A percentile compares a stretch with the other conserved stretches of the same genome.
phyloP scores from a whole-genome alignment of 2,329 filamentous ascomycete species.

The Alternaria triticina region DNA sequence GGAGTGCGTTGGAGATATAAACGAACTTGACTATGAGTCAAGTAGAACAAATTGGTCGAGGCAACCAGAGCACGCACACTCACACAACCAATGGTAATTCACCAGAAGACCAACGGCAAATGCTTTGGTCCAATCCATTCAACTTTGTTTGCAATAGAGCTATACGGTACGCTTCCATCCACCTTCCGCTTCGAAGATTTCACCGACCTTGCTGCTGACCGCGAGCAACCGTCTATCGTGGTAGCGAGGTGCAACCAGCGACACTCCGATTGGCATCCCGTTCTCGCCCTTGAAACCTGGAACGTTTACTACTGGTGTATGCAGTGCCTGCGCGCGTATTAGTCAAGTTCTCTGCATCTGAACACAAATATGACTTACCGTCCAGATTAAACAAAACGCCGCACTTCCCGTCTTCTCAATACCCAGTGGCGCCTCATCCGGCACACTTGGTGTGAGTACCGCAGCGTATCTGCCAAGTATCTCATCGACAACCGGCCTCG shows the following conservation, averaged over 20 bases:
- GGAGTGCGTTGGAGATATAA: neutral
- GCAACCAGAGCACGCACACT: neutral
- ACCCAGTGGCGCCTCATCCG: constrained; percentile 66
- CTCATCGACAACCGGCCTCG: constrained; percentile 62
- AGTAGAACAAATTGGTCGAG: neutral
- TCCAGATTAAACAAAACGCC: constrained; percentile 61
- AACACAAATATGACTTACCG: constrained; percentile 42
- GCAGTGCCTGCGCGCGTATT: constrained; percentile 48
- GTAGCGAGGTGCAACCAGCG: constrained; percentile 54
- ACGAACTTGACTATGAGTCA: neutral
- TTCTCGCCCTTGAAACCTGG: constrained; percentile 66
- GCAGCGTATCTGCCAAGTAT: constrained; percentile 61
- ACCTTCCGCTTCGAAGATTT: constrained; percentile 39
- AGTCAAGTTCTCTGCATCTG: neutral
- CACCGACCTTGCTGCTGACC: constrained; percentile 36
- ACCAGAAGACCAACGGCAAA: neutral
- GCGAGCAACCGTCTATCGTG: constrained; percentile 37
- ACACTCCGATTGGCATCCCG: constrained; percentile 66
- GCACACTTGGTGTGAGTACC: constrained; percentile 64
- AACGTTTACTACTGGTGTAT: constrained; percentile 69
- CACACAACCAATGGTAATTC: neutral
- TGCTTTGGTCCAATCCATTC: neutral
- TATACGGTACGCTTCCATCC: constrained; percentile 29
- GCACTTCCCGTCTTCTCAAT: constrained; percentile 62
- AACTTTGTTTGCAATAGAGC: neutral